Percentiles rank a stretch among this genome's conserved stretches.
Evolutionary conservation across 2,329 filamentous ascomycete species (phyloP).

Genomic region (Xylariaceae sp.): DNA sequence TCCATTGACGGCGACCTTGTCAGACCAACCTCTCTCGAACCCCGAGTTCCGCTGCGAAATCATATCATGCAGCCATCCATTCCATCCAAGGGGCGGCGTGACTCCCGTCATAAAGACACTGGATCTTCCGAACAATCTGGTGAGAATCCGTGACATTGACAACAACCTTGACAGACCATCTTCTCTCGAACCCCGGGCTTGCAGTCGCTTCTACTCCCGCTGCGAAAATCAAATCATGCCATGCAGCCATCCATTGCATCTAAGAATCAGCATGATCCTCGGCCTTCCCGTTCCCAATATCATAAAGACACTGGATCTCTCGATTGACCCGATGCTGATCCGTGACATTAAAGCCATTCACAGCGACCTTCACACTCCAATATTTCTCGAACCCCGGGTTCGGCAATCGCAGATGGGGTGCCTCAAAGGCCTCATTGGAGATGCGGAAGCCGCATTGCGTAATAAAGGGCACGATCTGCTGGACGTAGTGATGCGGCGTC

Average conservation of each 20-base stretch:
- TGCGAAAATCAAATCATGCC: neutral
- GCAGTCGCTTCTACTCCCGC: too few relatives aligned
- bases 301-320: neutral
- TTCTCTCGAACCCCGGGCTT: too few relatives aligned
- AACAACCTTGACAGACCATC: neutral
- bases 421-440: neutral
- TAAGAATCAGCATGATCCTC: too few relatives aligned
- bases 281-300: neutral
- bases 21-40: neutral
- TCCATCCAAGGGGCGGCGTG: too few relatives aligned
- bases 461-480: neutral
- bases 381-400: constrained; percentile 10
- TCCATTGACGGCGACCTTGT: constrained; percentile 6
- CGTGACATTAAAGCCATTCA: constrained; percentile 11
- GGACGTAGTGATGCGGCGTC: neutral
- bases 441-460: constrained; percentile 1
- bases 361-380: constrained; percentile 7
- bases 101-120: constrained; percentile 1
- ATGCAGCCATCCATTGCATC: neutral
- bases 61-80: too few relatives aligned
- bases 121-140: constrained; percentile 1
- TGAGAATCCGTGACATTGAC: constrained; percentile 3
- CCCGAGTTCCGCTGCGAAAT: too few relatives aligned
- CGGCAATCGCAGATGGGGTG: constrained; percentile 3
- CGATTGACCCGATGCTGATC: neutral